These are phyloP conservation scores for Metschnikowia lachancei DNA, from an alignment of 805 yeast species.

Conservation along the genomic window DNA sequence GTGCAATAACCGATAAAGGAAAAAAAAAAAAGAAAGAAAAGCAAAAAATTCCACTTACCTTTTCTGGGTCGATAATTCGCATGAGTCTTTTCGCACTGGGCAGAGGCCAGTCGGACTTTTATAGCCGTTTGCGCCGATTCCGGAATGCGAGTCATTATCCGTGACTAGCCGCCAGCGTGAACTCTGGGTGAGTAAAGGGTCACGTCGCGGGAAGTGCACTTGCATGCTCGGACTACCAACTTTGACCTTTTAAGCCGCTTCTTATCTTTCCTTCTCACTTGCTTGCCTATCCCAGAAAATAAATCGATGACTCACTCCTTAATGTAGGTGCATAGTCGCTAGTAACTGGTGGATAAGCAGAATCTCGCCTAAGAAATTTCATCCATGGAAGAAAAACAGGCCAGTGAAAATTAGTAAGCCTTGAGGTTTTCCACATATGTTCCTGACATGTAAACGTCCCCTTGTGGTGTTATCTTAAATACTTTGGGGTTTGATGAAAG, in stretches of 20 bases:
- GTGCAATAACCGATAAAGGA: background rate
- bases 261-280: background rate
- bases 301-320: too few relatives aligned
- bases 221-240: background rate
- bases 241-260: background rate
- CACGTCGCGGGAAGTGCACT: background rate
- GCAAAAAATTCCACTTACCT: background rate
- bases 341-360: too few relatives aligned
- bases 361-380: background rate
- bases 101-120: constrained; percentile 1
- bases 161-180: constrained; percentile 14
- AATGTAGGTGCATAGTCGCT: too few relatives aligned
- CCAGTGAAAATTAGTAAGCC: constrained; percentile 18
- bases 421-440: constrained; percentile 31
- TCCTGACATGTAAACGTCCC: constrained; percentile 28
- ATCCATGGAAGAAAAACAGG: background rate
- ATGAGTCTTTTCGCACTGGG: constrained; percentile 2
- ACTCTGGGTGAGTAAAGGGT: background rate
- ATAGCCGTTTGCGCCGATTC: constrained; percentile 10
- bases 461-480: constrained; percentile 21
- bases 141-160: constrained; percentile 15
- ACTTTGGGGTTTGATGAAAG: constrained; percentile 19
- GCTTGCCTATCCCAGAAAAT: background rate
- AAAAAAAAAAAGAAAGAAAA: background rate
- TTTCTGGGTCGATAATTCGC: background rate